Evolutionary conservation across 2,329 filamentous ascomycete genomes (phyloP).

Genomic region (Ophiostoma pallidulum): DNA sequence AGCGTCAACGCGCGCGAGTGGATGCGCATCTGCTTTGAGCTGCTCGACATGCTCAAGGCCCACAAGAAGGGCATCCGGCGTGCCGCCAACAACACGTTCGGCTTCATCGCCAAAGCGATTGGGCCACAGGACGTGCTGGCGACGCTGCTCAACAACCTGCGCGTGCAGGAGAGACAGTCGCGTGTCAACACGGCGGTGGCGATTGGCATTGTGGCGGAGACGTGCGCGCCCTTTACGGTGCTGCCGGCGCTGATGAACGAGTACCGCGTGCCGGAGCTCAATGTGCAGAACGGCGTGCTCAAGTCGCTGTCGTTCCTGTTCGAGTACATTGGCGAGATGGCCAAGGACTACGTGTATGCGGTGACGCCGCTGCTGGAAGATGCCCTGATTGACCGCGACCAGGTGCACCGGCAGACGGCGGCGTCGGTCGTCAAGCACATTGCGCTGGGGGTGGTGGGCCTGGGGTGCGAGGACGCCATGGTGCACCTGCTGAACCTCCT

Average conservation of each 20-base stretch:
- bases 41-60: constrained; percentile 97
- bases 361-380: constrained; percentile 94
- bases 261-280: constrained; percentile 94
- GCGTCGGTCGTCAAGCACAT: constrained; percentile 97
- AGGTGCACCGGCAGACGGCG: constrained; percentile 94
- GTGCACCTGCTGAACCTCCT: constrained; percentile 92
- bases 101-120: constrained; percentile 98
- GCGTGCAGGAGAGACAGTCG: constrained; percentile 94
- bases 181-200: constrained; percentile 97
- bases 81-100: constrained; percentile 98
- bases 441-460: constrained; percentile 89
- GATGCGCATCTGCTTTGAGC: constrained; percentile 99
- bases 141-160: constrained; percentile 89
- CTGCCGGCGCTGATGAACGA: constrained; percentile 99
- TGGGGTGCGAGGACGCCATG: constrained; percentile 98
- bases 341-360: constrained; percentile 98
- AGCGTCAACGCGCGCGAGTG: constrained; percentile 95
- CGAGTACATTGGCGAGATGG: constrained; percentile 99
- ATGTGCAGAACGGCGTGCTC: constrained; percentile 96
- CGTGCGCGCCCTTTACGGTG: constrained; percentile 95
- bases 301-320: constrained; percentile 96
- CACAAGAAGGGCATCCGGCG: constrained; percentile 99
- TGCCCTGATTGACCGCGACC: constrained; percentile 92
- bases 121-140: constrained; percentile 95
- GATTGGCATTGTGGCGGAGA: constrained; percentile 97